A percentile compares a stretch with the other conserved stretches of the same genome.
Evolutionary conservation across 2,329 filamentous ascomycete species (phyloP).

Genomic region (Pestalotiopsis sp.): DNA sequence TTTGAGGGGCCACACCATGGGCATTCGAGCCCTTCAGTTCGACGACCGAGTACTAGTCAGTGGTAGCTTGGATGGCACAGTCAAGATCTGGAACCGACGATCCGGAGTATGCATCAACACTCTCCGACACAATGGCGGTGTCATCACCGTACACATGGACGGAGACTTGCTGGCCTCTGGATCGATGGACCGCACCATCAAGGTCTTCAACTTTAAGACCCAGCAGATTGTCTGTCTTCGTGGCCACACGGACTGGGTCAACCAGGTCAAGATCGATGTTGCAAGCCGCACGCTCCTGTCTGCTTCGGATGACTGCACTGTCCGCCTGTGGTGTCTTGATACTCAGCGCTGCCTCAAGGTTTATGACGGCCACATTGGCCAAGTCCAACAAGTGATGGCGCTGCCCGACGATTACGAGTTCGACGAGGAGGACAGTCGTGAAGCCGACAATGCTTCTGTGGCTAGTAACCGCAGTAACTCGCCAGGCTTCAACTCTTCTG

Average conservation of each 20-base stretch:
- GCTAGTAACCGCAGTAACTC: conserved; percentile 50
- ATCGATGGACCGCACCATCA: conserved; percentile 86
- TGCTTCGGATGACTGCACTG: conserved; percentile 88
- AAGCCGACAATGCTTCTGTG: conserved; percentile 58
- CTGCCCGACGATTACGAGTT: conserved; percentile 89
- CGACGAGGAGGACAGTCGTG: conserved; percentile 65
- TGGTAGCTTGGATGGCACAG: conserved; percentile 82
- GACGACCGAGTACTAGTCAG: conserved; percentile 90
- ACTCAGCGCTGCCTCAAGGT: conserved; percentile 74
- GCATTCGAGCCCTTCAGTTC: conserved; percentile 89
- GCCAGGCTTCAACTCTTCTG: conserved; percentile 32
- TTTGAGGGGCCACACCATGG: conserved; percentile 77
- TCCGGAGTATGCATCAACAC: conserved; percentile 86
- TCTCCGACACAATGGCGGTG: conserved; percentile 77
- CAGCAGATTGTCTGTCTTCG: conserved; percentile 79
- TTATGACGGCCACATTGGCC: conserved; percentile 90
- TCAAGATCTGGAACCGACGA: conserved; percentile 97
- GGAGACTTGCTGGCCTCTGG: conserved; percentile 84
- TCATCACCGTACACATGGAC: conserved; percentile 88
- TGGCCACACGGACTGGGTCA: conserved; percentile 94
- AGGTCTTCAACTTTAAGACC: conserved; percentile 89
- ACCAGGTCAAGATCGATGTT: conserved; percentile 87
- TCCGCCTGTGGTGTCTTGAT: conserved; percentile 93
- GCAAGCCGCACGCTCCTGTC: conserved; percentile 86
- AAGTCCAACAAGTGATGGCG: conserved; percentile 88